These are phyloP conservation scores for Neoboletus brunneissimus DNA, from an alignment of 768 basidiomycete species.

Conservation along the genomic window DNA sequence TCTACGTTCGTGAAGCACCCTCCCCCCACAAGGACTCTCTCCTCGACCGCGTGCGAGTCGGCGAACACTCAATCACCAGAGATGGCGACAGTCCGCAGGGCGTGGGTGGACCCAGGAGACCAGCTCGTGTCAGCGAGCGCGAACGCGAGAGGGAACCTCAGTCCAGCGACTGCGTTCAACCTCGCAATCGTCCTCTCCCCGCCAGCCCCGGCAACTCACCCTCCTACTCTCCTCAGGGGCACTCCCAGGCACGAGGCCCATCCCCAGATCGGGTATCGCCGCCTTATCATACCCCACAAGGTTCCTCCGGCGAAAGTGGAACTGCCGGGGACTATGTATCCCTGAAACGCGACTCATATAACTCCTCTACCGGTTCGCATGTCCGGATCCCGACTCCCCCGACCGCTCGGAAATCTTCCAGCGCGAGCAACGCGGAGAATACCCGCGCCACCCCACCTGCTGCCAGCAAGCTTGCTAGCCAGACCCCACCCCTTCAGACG, in stretches of 20 bases:
- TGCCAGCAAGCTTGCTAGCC: conserved; percentile 40
- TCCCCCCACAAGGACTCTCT: conserved; percentile 49
- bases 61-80: conserved; percentile 56
- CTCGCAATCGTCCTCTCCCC: conserved; percentile 29
- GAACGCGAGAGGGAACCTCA: conserved; percentile 45
- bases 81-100: conserved; percentile 43
- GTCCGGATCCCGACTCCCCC: conserved; percentile 31
- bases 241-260: conserved; percentile 39
- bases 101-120: conserved; percentile 18
- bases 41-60: conserved; percentile 52
- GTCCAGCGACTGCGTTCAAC: conserved; percentile 24
- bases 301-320: conserved; percentile 44
- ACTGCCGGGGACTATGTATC: conserved; percentile 43
- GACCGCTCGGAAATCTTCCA: conserved; percentile 25
- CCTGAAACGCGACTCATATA: conserved; percentile 43
- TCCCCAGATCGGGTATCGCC: conserved; percentile 56
- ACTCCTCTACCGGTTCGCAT: conserved; percentile 28
- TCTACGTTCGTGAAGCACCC: conserved; percentile 35
- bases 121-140: conserved; percentile 28
- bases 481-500: conserved; percentile 55
- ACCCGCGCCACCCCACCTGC: conserved; percentile 36
- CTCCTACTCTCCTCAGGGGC: conserved; percentile 43
- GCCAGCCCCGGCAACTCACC: conserved; percentile 35
- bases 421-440: conserved; percentile 17
- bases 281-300: conserved; percentile 46